Conservation (phyloP, 441 rosid species). For the Corymbia citriodora region DNA sequence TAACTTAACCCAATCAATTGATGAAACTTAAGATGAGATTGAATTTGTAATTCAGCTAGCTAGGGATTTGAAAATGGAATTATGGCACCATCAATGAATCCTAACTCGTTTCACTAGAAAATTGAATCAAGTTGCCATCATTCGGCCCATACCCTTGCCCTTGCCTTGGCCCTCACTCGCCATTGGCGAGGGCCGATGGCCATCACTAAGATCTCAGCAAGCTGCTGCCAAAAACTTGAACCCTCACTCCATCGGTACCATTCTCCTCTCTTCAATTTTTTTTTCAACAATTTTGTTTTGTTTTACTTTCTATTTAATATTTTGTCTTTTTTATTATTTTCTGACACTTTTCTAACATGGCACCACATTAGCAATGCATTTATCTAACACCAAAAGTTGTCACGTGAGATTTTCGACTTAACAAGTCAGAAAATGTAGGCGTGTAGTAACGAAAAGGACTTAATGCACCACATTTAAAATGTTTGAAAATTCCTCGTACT, state of each 20-base stretch:
- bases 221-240: not conserved
- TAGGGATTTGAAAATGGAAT: not conserved
- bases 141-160: not conserved
- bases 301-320: not conserved
- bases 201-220: not conserved
- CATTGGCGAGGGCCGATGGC: not conserved
- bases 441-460: no score
- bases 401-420: accelerated
- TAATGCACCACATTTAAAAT: not conserved
- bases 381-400: not conserved
- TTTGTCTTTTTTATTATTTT: not conserved
- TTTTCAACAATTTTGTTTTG: not conserved
- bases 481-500: not conserved
- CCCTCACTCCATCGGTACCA: not conserved
- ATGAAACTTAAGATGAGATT: not conserved
- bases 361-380: not conserved
- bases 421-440: accelerated
- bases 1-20: not conserved
- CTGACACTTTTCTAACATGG: not conserved
- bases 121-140: not conserved
- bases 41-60: not conserved
- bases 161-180: not conserved
- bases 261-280: not conserved
- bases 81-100: not conserved
- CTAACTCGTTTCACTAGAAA: not conserved